A percentile compares a stretch with the other conserved stretches of the same genome.
phyloP scores from a whole-genome alignment of 352 stramenopile genomes.

The Pythium brassicae region DNA sequence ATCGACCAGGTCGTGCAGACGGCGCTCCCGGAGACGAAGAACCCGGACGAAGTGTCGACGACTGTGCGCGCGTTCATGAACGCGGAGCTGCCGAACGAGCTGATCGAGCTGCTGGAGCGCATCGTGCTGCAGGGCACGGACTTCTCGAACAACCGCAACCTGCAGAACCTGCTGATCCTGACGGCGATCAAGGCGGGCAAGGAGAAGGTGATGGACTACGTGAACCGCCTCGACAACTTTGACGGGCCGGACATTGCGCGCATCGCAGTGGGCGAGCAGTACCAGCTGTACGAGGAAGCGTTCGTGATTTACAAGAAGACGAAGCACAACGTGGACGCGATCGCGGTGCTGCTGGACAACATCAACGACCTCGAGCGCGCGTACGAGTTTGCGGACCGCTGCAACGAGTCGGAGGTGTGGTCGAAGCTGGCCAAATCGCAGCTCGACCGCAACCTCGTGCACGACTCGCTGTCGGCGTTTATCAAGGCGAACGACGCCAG shows the following conservation, averaged over 20 bases:
- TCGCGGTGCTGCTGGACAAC: slow-evolving; percentile 92
- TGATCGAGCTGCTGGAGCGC: slow-evolving; percentile 99
- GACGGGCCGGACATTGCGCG: slow-evolving; percentile 99
- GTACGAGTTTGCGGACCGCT: slow-evolving; percentile 98
- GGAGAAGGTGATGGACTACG: slow-evolving; percentile 99
- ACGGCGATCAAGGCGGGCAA: slow-evolving; percentile 98
- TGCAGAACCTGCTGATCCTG: slow-evolving; percentile 99
- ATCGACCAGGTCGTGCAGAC: slow-evolving; percentile 99
- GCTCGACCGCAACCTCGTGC: slow-evolving; percentile 93
- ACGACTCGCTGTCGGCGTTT: slow-evolving; percentile 98
- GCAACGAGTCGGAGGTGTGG: slow-evolving; percentile 98
- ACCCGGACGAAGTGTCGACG: slow-evolving; percentile 98
- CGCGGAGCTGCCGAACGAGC: slow-evolving; percentile 97
- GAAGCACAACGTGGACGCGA: slow-evolving; percentile 95
- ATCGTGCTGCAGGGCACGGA: slow-evolving; percentile 99
- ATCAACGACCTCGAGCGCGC: slow-evolving; percentile 98
- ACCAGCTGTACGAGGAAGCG: slow-evolving; percentile 99
- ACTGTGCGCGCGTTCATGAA: slow-evolving; percentile 99
- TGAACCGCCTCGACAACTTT: slow-evolving; percentile 99
- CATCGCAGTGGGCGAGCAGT: slow-evolving; percentile 97
- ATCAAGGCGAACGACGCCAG: slow-evolving; percentile 99
- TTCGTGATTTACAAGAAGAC: slow-evolving; percentile 99
- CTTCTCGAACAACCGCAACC: slow-evolving; percentile 99
- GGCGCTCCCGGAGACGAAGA: slow-evolving; percentile 98
- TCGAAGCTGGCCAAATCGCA: slow-evolving; percentile 98